phyloP scores from a whole-genome alignment of 2,329 filamentous ascomycete genomes.

The Claviceps sp. region DNA sequence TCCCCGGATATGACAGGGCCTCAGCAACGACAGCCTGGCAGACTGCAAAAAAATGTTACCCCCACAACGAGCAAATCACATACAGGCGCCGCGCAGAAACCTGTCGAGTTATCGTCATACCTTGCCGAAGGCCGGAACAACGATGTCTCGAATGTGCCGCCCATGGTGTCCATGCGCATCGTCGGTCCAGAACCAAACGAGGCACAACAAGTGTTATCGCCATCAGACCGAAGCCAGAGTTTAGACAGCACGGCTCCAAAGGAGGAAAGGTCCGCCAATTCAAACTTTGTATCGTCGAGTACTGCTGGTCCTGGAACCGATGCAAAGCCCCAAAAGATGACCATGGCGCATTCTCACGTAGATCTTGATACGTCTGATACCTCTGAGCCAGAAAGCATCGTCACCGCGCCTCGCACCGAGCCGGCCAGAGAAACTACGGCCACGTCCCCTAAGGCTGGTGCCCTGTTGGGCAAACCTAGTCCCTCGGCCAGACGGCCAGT shows the following conservation, averaged over 20 bases:
- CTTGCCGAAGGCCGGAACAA: slow-evolving; percentile 33
- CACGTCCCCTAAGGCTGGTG: background rate
- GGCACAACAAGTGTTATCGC: slow-evolving; percentile 21
- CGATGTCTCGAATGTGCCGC: slow-evolving; percentile 41
- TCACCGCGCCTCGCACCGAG: slow-evolving; percentile 3
- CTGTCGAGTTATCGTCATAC: slow-evolving; percentile 28
- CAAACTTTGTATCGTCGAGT: slow-evolving; percentile 10
- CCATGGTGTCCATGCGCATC: slow-evolving; percentile 39
- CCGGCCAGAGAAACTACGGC: no score
- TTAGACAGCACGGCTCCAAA: slow-evolving; percentile 17
- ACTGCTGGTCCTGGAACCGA: slow-evolving; percentile 26
- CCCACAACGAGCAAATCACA: slow-evolving; percentile 27
- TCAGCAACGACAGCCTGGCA: slow-evolving; percentile 49
- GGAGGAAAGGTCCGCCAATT: slow-evolving; percentile 22
- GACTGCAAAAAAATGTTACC: slow-evolving; percentile 54
- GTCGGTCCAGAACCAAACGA: slow-evolving; percentile 41
- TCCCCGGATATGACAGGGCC: slow-evolving; percentile 28
- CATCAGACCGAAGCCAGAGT: slow-evolving; percentile 15
- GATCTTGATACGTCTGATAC: slow-evolving; percentile 57
- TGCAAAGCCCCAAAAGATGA: slow-evolving; percentile 36
- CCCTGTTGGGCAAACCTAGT: background rate
- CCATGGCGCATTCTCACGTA: slow-evolving; percentile 42
- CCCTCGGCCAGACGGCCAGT: background rate
- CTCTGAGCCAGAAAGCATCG: slow-evolving; percentile 32
- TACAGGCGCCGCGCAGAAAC: slow-evolving; percentile 15